These are phyloP conservation scores for Lipomyces starkeyi DNA, from an alignment of 805 yeast species.

Conservation along the genomic window DNA sequence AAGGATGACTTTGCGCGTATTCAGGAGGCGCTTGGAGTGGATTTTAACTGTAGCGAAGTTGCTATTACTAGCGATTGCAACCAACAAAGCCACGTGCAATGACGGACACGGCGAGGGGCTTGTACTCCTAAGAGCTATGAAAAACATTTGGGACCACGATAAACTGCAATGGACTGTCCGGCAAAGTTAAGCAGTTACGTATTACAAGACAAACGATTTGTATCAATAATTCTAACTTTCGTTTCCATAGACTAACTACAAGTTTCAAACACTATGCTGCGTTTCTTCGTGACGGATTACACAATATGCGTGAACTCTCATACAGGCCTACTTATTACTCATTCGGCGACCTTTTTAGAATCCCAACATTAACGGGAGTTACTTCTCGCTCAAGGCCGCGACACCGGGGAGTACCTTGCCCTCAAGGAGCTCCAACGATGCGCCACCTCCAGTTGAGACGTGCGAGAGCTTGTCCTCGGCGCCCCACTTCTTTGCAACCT, in stretches of 20 bases:
- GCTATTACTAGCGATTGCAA: no score
- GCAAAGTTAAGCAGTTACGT: no score
- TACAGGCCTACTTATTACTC: neutral
- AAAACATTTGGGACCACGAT: no score
- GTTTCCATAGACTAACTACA: neutral
- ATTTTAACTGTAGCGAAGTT: no score
- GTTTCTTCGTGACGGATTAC: neutral
- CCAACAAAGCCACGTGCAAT: no score
- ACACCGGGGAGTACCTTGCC: conserved; percentile 99
- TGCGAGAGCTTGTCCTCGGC: conserved; percentile 95
- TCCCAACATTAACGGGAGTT: neutral
- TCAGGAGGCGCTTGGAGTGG: no score
- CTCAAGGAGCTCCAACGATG: conserved; percentile 96
- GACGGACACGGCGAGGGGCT: no score
- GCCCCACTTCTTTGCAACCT: conserved; percentile 92
- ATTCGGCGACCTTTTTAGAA: conserved; percentile 23
- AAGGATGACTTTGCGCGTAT: neutral
- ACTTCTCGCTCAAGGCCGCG: conserved; percentile 82
- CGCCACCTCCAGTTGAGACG: conserved; percentile 99
- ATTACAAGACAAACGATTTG: neutral
- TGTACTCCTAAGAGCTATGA: no score
- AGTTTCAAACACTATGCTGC: neutral
- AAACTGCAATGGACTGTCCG: no score
- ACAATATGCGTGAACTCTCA: neutral
- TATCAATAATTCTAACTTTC: neutral